Conservation (phyloP, 2,329 filamentous ascomycete genomes). For the Penicillium freii region DNA sequence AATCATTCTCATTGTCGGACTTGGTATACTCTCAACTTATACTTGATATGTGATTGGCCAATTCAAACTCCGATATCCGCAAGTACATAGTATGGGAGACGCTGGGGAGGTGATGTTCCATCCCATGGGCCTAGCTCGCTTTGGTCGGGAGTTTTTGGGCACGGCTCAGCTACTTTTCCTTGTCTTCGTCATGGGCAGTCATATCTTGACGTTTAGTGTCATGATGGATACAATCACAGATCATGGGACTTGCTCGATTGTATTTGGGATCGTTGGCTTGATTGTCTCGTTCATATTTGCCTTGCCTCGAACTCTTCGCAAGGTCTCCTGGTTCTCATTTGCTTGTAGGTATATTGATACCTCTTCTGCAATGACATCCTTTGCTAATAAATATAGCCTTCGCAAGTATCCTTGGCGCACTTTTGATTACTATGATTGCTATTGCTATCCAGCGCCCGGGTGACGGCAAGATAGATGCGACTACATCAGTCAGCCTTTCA, state of each 20-base stretch:
- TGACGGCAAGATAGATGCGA: slow-evolving; percentile 31
- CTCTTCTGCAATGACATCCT: too few relatives aligned
- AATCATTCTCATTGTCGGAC: slow-evolving; percentile 50
- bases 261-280: slow-evolving; percentile 58
- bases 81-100: slow-evolving; percentile 65
- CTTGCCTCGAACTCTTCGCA: slow-evolving; percentile 59
- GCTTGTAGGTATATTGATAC: slow-evolving; percentile 41
- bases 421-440: slow-evolving; percentile 64
- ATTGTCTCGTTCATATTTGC: slow-evolving; percentile 57
- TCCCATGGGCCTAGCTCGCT: slow-evolving; percentile 53
- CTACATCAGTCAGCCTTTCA: slow-evolving; percentile 40
- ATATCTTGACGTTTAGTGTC: slow-evolving; percentile 65
- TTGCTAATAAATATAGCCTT: slow-evolving; percentile 47
- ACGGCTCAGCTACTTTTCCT: slow-evolving; percentile 61
- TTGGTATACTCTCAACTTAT: slow-evolving; percentile 56
- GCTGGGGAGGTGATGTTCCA: slow-evolving; percentile 62
- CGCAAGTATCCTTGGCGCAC: slow-evolving; percentile 59
- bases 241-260: slow-evolving; percentile 60
- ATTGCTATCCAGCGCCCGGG: slow-evolving; percentile 54
- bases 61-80: slow-evolving; percentile 55
- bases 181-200: slow-evolving; percentile 65
- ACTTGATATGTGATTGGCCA: slow-evolving; percentile 59
- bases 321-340: slow-evolving; percentile 59
- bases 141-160: slow-evolving; percentile 61
- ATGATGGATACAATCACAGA: slow-evolving; percentile 63